Percentiles rank a stretch among this genome's conserved stretches.
phyloP scores from a whole-genome alignment of 2,329 filamentous ascomycete species.

The Venturia effusa region DNA sequence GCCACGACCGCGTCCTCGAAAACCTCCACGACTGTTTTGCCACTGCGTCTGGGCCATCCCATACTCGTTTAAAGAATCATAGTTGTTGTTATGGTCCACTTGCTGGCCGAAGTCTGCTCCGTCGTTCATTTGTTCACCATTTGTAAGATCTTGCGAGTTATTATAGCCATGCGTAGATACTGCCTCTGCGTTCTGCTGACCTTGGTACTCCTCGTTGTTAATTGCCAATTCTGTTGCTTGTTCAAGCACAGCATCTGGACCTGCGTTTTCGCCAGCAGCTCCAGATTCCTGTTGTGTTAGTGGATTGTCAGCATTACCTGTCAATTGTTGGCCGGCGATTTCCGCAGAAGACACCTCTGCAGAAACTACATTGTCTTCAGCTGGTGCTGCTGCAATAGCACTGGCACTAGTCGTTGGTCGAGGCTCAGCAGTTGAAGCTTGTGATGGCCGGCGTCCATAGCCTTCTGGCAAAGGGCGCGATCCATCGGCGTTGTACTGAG shows the following conservation, averaged over 20 bases:
- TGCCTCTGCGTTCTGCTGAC: not conserved
- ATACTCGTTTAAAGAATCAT: not conserved
- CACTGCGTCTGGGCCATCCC: not conserved
- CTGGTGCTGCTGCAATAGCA: not conserved
- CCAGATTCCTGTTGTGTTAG: slow-evolving; percentile 3
- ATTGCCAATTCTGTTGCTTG: not conserved
- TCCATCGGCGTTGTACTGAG: slow-evolving; percentile 5
- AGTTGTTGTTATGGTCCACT: not conserved
- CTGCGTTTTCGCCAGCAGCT: not conserved
- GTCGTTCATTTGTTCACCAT: slow-evolving; percentile 1
- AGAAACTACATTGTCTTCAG: not conserved
- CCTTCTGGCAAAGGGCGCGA: slow-evolving; percentile 1
- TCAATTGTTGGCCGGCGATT: not conserved
- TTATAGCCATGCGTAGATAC: slow-evolving; percentile 1
- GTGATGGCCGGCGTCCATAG: slow-evolving; percentile 5
- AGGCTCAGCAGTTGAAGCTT: not conserved
- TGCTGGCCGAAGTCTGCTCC: not conserved
- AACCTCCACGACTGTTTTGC: slow-evolving; percentile 8
- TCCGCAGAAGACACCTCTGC: not conserved
- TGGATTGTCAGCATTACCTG: slow-evolving; percentile 4
- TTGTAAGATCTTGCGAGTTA: not conserved
- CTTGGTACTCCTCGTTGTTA: not conserved
- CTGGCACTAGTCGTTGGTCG: slow-evolving; percentile 1
- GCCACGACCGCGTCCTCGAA: slow-evolving; percentile 11
- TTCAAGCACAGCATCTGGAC: not conserved